Evolutionary conservation across 2,329 filamentous ascomycete species (phyloP).

Genomic region (Fusarium coicis): DNA sequence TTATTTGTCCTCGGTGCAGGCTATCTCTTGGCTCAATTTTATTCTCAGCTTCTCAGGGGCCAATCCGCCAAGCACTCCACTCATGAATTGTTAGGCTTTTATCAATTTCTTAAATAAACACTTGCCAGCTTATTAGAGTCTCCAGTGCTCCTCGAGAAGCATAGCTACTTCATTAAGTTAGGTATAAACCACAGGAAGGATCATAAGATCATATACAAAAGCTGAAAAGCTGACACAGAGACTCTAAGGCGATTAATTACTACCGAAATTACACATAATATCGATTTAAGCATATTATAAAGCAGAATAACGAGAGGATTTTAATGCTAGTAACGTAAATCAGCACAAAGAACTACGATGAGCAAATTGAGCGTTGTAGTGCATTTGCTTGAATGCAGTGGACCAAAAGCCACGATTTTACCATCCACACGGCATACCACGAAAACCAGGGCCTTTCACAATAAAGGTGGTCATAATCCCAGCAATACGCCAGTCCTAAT

Average conservation of each 20-base stretch:
- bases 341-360: no score
- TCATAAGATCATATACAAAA: fast-evolving
- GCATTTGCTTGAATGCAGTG: fast-evolving
- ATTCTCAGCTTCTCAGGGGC: not conserved
- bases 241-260: no score
- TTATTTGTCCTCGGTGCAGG: no score
- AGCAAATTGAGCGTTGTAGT: no score
- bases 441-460: no score
- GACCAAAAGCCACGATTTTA: fast-evolving
- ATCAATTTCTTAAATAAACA: fast-evolving
- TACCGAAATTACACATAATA: no score
- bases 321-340: no score
- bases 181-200: not conserved
- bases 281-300: fast-evolving
- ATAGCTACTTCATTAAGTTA: fast-evolving
- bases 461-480: no score
- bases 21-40: not conserved
- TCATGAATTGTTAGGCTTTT: fast-evolving
- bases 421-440: no score
- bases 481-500: no score
- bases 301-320: fast-evolving
- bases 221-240: no score
- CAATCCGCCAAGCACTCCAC: not conserved
- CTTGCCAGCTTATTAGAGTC: fast-evolving
- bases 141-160: fast-evolving